Evolutionary conservation across 140 eudicot species (phyloP).

Genomic region (Stevia rebaudiana): DNA sequence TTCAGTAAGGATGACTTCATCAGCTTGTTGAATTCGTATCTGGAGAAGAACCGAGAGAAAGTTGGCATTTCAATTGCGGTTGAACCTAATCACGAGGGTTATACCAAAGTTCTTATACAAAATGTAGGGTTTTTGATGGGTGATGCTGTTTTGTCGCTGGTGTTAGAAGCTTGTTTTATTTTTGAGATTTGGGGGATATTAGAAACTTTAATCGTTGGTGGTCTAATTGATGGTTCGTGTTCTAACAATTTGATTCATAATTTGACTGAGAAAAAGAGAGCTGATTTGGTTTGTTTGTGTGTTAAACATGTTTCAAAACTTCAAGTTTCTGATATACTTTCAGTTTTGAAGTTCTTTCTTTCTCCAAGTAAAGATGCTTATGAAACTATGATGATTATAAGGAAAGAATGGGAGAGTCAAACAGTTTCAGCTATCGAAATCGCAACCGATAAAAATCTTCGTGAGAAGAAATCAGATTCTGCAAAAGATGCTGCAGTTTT

Average conservation of each 20-base stretch:
- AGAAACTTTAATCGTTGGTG: constrained; percentile 37
- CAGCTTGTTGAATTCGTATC: constrained; percentile 22
- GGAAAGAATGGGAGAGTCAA: constrained; percentile 69
- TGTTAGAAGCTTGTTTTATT: constrained; percentile 53
- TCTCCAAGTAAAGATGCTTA: constrained; percentile 41
- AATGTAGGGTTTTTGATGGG: constrained; percentile 54
- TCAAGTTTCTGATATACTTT: constrained; percentile 40
- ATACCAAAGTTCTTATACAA: constrained; percentile 23
- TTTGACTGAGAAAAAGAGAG: constrained; percentile 47
- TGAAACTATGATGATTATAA: constrained; percentile 35
- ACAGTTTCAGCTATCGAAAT: constrained; percentile 47
- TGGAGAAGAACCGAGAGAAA: constrained; percentile 31
- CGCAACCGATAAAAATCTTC: constrained; percentile 32
- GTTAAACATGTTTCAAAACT: constrained; percentile 50
- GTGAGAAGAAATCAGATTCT: constrained; percentile 15
- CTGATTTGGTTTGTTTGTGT: constrained; percentile 60
- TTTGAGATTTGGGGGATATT: constrained; percentile 58
- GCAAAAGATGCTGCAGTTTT: constrained; percentile 63
- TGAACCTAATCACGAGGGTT: constrained; percentile 14
- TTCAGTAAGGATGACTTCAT: constrained; percentile 35
- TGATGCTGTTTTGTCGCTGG: constrained; percentile 43
- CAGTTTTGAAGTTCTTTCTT: constrained; percentile 60
- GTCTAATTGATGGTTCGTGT: constrained; percentile 37
- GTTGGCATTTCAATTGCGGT: constrained; percentile 23
- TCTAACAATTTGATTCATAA: constrained; percentile 33